These are phyloP conservation scores for Albugo laibachii DNA, from an alignment of 352 stramenopile genomes.

Conservation along the genomic window DNA sequence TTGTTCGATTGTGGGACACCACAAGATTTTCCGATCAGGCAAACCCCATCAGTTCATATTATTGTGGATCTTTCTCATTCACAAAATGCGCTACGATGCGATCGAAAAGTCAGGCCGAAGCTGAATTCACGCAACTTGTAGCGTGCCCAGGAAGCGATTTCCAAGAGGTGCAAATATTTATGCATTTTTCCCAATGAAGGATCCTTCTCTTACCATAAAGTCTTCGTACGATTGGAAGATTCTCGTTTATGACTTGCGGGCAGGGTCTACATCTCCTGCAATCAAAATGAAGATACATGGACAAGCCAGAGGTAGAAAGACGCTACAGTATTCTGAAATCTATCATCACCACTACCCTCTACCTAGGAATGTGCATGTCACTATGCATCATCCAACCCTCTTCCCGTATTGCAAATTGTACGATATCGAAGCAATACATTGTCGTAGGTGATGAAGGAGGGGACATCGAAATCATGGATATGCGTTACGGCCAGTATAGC, in stretches of 20 bases:
- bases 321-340: background rate
- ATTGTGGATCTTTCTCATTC: slow-evolving; percentile 43
- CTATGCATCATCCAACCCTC: slow-evolving; percentile 12
- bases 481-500: slow-evolving; percentile 25
- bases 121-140: slow-evolving; percentile 10
- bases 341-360: background rate
- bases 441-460: slow-evolving; percentile 51
- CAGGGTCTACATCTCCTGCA: slow-evolving; percentile 14
- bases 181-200: background rate
- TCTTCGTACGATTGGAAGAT: slow-evolving; percentile 11
- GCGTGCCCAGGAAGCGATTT: slow-evolving; percentile 19
- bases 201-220: too few relatives aligned
- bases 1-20: slow-evolving; percentile 42
- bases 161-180: background rate
- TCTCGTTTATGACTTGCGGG: slow-evolving; percentile 23
- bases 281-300: slow-evolving; percentile 13
- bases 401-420: background rate
- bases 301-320: background rate
- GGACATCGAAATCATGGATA: slow-evolving; percentile 38
- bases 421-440: slow-evolving; percentile 7
- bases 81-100: slow-evolving; percentile 32
- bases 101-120: slow-evolving; percentile 8
- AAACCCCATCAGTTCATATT: slow-evolving; percentile 16
- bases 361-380: slow-evolving; percentile 17
- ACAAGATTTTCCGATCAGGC: slow-evolving; percentile 8